These are phyloP conservation scores for Lactifluus subvellereus DNA, from an alignment of 768 basidiomycete genomes.

Conservation along the genomic window DNA sequence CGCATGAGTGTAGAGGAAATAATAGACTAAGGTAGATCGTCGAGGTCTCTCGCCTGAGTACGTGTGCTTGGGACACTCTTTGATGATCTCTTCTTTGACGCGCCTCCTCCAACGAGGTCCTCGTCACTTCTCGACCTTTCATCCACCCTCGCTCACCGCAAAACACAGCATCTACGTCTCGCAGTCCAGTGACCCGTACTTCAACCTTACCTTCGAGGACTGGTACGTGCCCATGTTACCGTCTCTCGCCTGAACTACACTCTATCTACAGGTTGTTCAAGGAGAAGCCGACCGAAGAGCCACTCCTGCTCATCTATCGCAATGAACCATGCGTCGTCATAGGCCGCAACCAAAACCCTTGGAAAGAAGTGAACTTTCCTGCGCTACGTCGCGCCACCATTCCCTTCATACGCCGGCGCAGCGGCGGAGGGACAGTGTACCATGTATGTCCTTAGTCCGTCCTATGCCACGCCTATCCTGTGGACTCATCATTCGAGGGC, in stretches of 20 bases:
- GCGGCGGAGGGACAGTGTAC: slow-evolving; percentile 94
- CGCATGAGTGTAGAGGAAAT: not conserved
- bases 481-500: slow-evolving; percentile 2
- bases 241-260: slow-evolving; percentile 28
- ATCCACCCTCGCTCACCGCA: slow-evolving; percentile 8
- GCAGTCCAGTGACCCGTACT: slow-evolving; percentile 72
- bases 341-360: slow-evolving; percentile 95
- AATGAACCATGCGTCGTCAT: slow-evolving; percentile 88
- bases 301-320: slow-evolving; percentile 82
- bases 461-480: not conserved
- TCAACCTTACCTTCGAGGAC: slow-evolving; percentile 88
- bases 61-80: not conserved
- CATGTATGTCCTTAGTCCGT: slow-evolving; percentile 53
- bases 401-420: slow-evolving; percentile 77
- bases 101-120: slow-evolving; percentile 22
- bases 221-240: slow-evolving; percentile 47
- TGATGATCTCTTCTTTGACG: slow-evolving; percentile 27
- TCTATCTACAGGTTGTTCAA: slow-evolving; percentile 64
- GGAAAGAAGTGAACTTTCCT: slow-evolving; percentile 88
- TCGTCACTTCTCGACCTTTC: slow-evolving; percentile 13
- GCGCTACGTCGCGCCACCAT: slow-evolving; percentile 48
- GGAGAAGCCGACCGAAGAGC: slow-evolving; percentile 56
- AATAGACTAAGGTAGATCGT: too few relatives aligned
- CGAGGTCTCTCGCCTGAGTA: too few relatives aligned
- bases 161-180: slow-evolving; percentile 66